Evolutionary conservation across 768 basidiomycete genomes (phyloP).

Genomic region (Kwoniella dejecticola): DNA sequence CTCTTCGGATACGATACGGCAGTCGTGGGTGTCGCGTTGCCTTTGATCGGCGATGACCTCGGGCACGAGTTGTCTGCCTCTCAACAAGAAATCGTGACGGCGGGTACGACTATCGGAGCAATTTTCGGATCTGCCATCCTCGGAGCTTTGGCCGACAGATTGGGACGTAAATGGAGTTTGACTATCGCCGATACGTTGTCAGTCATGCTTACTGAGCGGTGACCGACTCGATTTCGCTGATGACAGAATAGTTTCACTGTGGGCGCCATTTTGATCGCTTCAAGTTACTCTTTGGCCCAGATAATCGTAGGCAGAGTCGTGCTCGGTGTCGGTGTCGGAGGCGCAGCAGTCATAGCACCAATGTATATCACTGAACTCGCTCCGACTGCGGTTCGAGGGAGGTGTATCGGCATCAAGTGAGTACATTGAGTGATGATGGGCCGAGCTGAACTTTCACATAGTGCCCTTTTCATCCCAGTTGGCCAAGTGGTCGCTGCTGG

Average conservation of each 20-base stretch:
- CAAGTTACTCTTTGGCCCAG: slow-evolving; percentile 27
- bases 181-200: slow-evolving; percentile 21
- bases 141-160: neutral
- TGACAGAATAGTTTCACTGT: slow-evolving; percentile 10
- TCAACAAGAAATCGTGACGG: slow-evolving; percentile 30
- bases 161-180: slow-evolving; percentile 9
- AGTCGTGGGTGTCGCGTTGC: slow-evolving; percentile 21
- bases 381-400: slow-evolving; percentile 26
- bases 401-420: slow-evolving; percentile 30
- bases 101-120: slow-evolving; percentile 28
- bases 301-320: slow-evolving; percentile 32
- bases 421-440: neutral
- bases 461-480: slow-evolving; percentile 31
- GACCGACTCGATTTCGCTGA: neutral
- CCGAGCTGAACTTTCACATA: neutral
- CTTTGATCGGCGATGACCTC: slow-evolving; percentile 21
- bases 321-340: slow-evolving; percentile 34
- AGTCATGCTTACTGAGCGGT: neutral
- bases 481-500: slow-evolving; percentile 20
- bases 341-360: slow-evolving; percentile 23
- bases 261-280: slow-evolving; percentile 30
- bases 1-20: slow-evolving; percentile 30
- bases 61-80: slow-evolving; percentile 9
- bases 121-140: slow-evolving; percentile 25
- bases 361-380: slow-evolving; percentile 32